Base-by-base conservation (phyloP, 1,284 basidiomycete species). In the Wallemia mellicola region DNA sequence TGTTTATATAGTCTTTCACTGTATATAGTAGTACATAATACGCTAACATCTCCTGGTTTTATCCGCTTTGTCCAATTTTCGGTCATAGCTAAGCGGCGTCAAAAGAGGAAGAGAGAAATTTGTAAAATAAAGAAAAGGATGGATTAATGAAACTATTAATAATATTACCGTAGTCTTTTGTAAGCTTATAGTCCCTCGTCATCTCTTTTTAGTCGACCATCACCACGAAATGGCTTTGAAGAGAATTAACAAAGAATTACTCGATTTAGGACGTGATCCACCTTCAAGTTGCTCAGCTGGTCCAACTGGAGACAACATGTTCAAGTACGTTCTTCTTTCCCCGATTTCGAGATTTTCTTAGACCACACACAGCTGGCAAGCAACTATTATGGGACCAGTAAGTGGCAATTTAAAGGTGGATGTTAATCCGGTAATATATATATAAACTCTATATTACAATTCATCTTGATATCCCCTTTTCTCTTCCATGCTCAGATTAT, bases 261-360 rank as follows among this genome's bases (percentile, higher is more conserved):
- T 58, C 60, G 28, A 61, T 32, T 61, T 62, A 26, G 19, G 54
- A 59, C 58, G 54, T 27, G 48, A 56, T 28, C 89, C 89, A 70
- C 89, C 89, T 65, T 87, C 86, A 61, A 94, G 91, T 62, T 95
- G 89, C 81, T 89, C 86, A 67, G 89, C 91, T 67, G 91, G 89
- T 61, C 89, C 89, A 57, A 86, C 83, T 63, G 86, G 86, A 61
- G 88, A 94, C 69, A 89, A 94, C 74, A 83, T 94, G 80, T 95
- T 94, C 76, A 81, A 87, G 71, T 48, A n/a, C 38, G 38, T 48
- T 15, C 14, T 22, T 48, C 22, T 48, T 17, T 22, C 22, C n/a
- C 5, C 3, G n/a, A 3, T 48, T 22, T 17, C 38, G 5, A n/a
- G n/a, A 22, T 5, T 17, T 48, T 11, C 38, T 17, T 22, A 17